phyloP scores from a whole-genome alignment of 129 eudicot species.

The Oenanthe sinensis region DNA sequence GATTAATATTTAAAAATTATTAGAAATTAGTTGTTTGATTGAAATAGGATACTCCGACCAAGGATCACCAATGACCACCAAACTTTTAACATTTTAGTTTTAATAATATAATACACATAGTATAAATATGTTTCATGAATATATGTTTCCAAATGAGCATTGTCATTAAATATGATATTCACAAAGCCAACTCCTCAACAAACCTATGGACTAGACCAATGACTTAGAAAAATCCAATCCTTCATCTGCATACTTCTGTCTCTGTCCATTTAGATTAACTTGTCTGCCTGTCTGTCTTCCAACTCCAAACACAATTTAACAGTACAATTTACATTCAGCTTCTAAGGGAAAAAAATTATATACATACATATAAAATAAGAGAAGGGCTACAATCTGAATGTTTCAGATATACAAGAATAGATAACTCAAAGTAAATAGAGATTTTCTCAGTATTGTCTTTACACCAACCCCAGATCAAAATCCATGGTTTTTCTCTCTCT shows the following conservation, averaged over 20 bases:
- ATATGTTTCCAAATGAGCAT: no score
- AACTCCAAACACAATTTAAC: neutral
- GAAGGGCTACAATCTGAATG: no score
- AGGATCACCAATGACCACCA: no score
- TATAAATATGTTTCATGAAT: no score
- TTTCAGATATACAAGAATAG: neutral
- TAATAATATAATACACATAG: no score
- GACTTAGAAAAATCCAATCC: neutral
- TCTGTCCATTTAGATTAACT: neutral
- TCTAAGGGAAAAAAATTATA: neutral
- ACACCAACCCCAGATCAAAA: neutral
- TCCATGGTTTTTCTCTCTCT: slow-evolving; percentile 2
- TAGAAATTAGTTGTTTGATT: no score
- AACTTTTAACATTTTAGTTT: no score
- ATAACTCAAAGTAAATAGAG: neutral
- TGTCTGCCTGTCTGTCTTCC: slow-evolving; percentile 2
- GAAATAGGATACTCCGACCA: no score
- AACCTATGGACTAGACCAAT: neutral
- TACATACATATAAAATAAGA: neutral
- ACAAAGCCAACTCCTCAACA: no score
- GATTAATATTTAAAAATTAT: no score
- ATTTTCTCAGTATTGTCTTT: neutral
- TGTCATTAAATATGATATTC: no score
- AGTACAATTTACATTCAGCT: neutral
- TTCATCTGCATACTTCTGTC: neutral